Conservation (phyloP, 2,329 filamentous ascomycete species). For the Sporothrix dimorphospora region DNA sequence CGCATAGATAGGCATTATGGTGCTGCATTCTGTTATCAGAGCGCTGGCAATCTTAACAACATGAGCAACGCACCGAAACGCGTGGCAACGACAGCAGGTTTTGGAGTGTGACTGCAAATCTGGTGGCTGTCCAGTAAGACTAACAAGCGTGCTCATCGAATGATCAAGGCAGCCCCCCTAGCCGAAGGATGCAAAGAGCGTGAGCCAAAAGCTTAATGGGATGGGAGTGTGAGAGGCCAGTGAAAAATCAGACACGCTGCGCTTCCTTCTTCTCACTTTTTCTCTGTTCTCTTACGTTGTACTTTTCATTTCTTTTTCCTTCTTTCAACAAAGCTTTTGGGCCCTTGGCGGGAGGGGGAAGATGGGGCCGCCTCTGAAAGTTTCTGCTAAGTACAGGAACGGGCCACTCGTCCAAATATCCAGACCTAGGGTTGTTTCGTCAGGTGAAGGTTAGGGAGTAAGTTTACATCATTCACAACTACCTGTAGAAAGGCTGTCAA, state of each 20-base stretch:
- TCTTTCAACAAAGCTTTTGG: not conserved
- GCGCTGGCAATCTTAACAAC: constrained; percentile 5
- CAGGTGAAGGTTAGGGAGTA: too few relatives aligned
- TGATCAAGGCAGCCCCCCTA: constrained; percentile 11
- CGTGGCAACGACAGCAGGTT: not conserved
- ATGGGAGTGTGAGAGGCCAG: not conserved
- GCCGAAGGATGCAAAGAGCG: not conserved
- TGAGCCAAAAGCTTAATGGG: not conserved
- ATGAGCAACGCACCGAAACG: not conserved
- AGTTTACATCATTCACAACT: too few relatives aligned
- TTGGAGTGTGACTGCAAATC: not conserved
- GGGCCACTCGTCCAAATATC: not conserved
- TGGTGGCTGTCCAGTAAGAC: not conserved
- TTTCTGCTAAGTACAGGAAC: not conserved
- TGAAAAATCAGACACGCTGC: not conserved
- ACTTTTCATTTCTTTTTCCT: not conserved
- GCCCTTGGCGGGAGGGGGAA: not conserved
- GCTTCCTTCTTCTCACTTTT: not conserved
- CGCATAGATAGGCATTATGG: constrained; percentile 12
- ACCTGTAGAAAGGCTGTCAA: not conserved
- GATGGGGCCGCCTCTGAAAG: not conserved
- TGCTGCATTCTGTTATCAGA: constrained; percentile 13
- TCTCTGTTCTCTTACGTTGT: not conserved
- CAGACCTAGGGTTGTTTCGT: not conserved
- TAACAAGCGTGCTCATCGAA: not conserved